These are phyloP conservation scores for Nicotiana obtusifolia DNA, from an alignment of 257 asterid species.

Conservation along the genomic window DNA sequence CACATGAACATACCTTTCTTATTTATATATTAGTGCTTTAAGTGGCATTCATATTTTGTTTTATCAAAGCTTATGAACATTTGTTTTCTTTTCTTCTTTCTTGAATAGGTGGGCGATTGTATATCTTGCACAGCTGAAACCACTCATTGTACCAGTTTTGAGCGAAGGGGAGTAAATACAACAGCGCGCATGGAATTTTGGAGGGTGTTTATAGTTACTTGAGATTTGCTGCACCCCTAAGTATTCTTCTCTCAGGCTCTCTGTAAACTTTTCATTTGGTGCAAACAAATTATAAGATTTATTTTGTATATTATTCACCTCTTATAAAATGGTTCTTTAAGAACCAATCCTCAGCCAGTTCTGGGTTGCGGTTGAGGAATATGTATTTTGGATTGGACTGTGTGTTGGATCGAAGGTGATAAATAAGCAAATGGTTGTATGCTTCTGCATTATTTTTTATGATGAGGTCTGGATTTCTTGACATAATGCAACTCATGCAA, in stretches of 20 bases:
- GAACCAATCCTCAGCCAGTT: neutral
- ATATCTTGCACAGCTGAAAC: slow-evolving; percentile 85
- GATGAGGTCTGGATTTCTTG: neutral
- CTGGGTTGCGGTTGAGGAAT: neutral
- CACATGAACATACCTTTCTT: neutral
- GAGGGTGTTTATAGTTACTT: slow-evolving; percentile 4
- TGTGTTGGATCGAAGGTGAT: neutral
- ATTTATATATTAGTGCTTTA: neutral
- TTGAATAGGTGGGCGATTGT: slow-evolving; percentile 85
- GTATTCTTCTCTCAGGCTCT: slow-evolving; percentile 13
- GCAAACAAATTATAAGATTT: slow-evolving; percentile 1
- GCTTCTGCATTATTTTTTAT: neutral
- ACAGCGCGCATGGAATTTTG: neutral
- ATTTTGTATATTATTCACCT: slow-evolving; percentile 5
- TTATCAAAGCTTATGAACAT: neutral
- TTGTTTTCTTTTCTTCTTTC: neutral
- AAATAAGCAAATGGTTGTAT: neutral
- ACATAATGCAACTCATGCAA: neutral
- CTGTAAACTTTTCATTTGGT: slow-evolving; percentile 14
- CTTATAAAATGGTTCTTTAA: neutral
- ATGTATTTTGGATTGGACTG: slow-evolving; percentile 1
- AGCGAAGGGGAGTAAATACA: slow-evolving; percentile 46
- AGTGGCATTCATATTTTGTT: neutral
- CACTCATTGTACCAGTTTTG: slow-evolving; percentile 80
- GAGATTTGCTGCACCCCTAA: neutral